Evolutionary conservation across 768 basidiomycete species (phyloP).

Genomic region (Leucocoprinus birnbaumii): DNA sequence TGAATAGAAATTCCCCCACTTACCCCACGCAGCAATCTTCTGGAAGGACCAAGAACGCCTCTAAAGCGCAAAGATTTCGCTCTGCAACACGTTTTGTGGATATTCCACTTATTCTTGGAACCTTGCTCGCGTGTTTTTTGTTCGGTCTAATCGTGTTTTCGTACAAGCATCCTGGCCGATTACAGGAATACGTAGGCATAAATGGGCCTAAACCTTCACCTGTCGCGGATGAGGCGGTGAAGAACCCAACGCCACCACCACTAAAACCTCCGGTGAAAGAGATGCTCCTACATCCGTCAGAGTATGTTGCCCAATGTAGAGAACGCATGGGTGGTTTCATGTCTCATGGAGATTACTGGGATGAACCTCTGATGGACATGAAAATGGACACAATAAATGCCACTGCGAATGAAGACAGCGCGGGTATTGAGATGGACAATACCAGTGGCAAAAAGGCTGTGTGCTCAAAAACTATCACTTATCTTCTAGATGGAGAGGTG

Average conservation of each 20-base stretch:
- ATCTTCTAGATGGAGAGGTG: conserved; percentile 65
- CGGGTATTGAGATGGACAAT: conserved; percentile 15
- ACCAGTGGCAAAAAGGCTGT: conserved; percentile 21
- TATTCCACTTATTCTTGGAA: conserved; percentile 10
- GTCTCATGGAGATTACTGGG: conserved; percentile 54
- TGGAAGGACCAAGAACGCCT: conserved; percentile 1
- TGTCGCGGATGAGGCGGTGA: conserved; percentile 10
- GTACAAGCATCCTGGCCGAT: conserved; percentile 41
- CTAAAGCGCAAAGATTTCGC: conserved; percentile 2
- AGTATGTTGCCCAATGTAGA: conserved; percentile 58
- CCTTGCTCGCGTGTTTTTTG: conserved; percentile 23
- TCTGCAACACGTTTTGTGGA: not conserved
- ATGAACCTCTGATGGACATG: conserved; percentile 26
- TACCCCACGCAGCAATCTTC: conserved; percentile 21
- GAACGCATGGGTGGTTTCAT: conserved; percentile 45
- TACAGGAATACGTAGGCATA: conserved; percentile 43
- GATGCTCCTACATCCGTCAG: conserved; percentile 49
- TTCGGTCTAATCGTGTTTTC: conserved; percentile 51
- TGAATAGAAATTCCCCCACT: conserved; percentile 36
- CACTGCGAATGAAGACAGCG: conserved; percentile 18
- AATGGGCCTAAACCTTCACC: conserved; percentile 16
- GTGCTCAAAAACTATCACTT: conserved; percentile 67
- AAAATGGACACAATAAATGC: conserved; percentile 35
- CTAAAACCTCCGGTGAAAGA: conserved; percentile 45
- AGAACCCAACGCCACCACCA: conserved; percentile 17